phyloP scores from a whole-genome alignment of 495 filamentous ascomycete species.

The Peziza echinospora region DNA sequence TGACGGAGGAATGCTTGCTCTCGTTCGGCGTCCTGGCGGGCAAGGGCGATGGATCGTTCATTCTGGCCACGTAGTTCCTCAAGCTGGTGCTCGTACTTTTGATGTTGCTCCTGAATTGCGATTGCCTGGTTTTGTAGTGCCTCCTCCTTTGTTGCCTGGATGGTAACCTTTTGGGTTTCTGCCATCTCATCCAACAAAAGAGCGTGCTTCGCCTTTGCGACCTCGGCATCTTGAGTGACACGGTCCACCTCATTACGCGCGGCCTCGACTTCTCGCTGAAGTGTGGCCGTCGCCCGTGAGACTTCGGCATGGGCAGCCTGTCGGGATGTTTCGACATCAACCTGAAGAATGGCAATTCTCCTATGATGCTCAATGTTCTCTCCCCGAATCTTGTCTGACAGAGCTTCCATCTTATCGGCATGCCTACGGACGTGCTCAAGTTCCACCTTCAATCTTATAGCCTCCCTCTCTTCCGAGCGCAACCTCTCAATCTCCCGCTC shows the following conservation, averaged over 20 bases:
- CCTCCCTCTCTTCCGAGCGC: slow-evolving; percentile 34
- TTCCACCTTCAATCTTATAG: slow-evolving; percentile 57
- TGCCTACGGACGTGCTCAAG: slow-evolving; percentile 41
- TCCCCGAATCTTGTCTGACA: slow-evolving; percentile 6
- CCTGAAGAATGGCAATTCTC: slow-evolving; percentile 6
- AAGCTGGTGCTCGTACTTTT: slow-evolving; percentile 50
- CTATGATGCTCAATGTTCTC: slow-evolving; percentile 10
- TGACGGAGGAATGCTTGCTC: slow-evolving; percentile 46
- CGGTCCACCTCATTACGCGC: slow-evolving; percentile 67
- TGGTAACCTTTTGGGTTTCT: background rate
- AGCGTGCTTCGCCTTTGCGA: slow-evolving; percentile 30
- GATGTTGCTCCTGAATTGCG: slow-evolving; percentile 43
- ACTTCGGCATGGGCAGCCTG: slow-evolving; percentile 56
- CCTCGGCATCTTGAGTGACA: slow-evolving; percentile 54
- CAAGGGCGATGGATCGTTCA: slow-evolving; percentile 47
- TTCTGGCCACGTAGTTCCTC: slow-evolving; percentile 45
- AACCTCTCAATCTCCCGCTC: slow-evolving; percentile 57
- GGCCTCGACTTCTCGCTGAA: slow-evolving; percentile 59
- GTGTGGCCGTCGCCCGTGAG: slow-evolving; percentile 49
- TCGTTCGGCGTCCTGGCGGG: slow-evolving; percentile 48
- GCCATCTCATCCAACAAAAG: slow-evolving; percentile 23
- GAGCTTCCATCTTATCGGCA: slow-evolving; percentile 9
- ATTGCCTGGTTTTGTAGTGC: slow-evolving; percentile 38
- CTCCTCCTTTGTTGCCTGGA: slow-evolving; percentile 14
- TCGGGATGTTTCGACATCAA: slow-evolving; percentile 21